Evolutionary conservation across 1,284 basidiomycete species (phyloP).

Genomic region (Ceratobasidium sp.): DNA sequence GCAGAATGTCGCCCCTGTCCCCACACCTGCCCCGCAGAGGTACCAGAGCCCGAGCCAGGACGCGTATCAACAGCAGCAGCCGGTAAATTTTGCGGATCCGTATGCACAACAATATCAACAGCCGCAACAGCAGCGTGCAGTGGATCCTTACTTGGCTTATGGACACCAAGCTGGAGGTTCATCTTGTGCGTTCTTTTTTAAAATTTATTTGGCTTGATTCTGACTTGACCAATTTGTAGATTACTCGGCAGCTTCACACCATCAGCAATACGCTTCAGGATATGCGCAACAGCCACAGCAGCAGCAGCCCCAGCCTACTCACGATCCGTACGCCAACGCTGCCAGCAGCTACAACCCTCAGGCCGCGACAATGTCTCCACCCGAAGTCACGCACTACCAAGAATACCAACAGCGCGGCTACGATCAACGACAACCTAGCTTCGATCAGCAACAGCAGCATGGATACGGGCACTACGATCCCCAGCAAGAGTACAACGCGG

Average conservation of each 20-base stretch:
- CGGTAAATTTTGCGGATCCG: slow-evolving; percentile 18
- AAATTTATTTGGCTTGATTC: not conserved
- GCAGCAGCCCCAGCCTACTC: slow-evolving; percentile 29
- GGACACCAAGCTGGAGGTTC: slow-evolving; percentile 12
- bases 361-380: slow-evolving; percentile 27
- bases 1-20: not conserved
- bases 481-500: slow-evolving; percentile 38
- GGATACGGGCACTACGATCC: slow-evolving; percentile 3
- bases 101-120: slow-evolving; percentile 38
- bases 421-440: slow-evolving; percentile 19
- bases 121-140: slow-evolving; percentile 13
- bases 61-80: slow-evolving; percentile 2
- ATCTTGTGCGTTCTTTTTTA: slow-evolving; percentile 27
- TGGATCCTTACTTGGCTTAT: slow-evolving; percentile 29
- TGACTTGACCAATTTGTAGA: slow-evolving; percentile 17
- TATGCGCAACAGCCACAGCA: no score
- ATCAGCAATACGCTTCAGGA: slow-evolving; percentile 16
- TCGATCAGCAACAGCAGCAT: not conserved
- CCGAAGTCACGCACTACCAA: slow-evolving; percentile 34
- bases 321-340: slow-evolving; percentile 24
- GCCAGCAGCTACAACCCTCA: slow-evolving; percentile 34
- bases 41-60: slow-evolving; percentile 34
- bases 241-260: slow-evolving; percentile 20
- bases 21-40: slow-evolving; percentile 22
- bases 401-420: slow-evolving; percentile 14